Evolutionary conservation across 805 yeast genomes (phyloP).

Genomic region (Saturnispora sekii): DNA sequence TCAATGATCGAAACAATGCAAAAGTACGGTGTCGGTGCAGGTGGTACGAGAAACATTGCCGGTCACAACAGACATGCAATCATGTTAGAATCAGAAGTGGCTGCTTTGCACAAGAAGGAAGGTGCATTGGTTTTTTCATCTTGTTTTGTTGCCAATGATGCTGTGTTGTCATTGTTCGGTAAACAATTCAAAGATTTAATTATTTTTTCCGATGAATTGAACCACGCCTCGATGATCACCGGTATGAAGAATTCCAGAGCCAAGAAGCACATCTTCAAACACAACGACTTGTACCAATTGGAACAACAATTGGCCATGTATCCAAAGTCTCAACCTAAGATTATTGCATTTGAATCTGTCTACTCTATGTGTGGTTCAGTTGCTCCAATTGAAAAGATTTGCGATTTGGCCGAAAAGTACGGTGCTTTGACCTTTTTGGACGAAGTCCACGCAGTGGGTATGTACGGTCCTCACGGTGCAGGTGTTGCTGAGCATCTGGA

Average conservation of each 20-base stretch:
- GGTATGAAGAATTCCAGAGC: slow-evolving; percentile 90
- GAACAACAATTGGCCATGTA: slow-evolving; percentile 69
- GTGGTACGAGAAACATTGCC: slow-evolving; percentile 98
- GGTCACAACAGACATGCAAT: slow-evolving; percentile 94
- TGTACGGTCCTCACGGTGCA: slow-evolving; percentile 99
- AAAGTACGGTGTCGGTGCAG: slow-evolving; percentile 96
- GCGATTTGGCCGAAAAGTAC: slow-evolving; percentile 94
- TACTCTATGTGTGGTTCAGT: slow-evolving; percentile 98
- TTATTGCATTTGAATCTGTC: slow-evolving; percentile 94
- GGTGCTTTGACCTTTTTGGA: slow-evolving; percentile 96
- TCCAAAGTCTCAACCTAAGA: slow-evolving; percentile 83
- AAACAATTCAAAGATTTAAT: slow-evolving; percentile 84
- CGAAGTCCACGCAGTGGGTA: slow-evolving; percentile 98
- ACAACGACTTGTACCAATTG: slow-evolving; percentile 77
- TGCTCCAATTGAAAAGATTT: slow-evolving; percentile 84
- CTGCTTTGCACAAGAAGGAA: slow-evolving; percentile 87
- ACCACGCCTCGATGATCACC: slow-evolving; percentile 97
- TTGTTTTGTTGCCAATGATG: slow-evolving; percentile 95
- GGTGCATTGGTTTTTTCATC: slow-evolving; percentile 93
- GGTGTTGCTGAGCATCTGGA: slow-evolving; percentile 98
- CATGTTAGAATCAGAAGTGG: slow-evolving; percentile 73
- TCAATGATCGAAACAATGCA: slow-evolving; percentile 75
- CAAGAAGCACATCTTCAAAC: slow-evolving; percentile 82
- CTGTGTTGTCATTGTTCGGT: slow-evolving; percentile 83
- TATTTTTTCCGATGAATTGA: slow-evolving; percentile 83